Percentiles rank a stretch among this genome's conserved stretches.
These are phyloP conservation scores for Entomortierella beljakovae DNA, from an alignment of 192 early-diverging fungal genomes.

Conservation along the genomic window DNA sequence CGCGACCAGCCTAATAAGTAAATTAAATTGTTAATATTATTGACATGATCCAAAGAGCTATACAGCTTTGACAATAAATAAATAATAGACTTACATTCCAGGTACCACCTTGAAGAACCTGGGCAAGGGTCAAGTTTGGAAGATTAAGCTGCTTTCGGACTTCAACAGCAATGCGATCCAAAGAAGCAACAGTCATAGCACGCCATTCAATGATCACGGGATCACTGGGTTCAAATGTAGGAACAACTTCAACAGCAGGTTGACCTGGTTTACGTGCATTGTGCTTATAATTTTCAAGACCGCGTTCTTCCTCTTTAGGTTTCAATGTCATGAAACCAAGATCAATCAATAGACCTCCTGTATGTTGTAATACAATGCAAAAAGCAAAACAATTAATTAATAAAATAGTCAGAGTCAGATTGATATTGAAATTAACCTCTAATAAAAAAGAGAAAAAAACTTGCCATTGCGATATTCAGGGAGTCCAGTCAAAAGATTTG, in stretches of 20 bases:
- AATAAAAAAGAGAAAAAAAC: background rate
- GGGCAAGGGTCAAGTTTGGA: conserved; percentile 77
- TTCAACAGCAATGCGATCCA: conserved; percentile 77
- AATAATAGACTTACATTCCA: conserved; percentile 76
- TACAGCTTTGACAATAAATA: background rate
- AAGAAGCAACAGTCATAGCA: conserved; percentile 85
- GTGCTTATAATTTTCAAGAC: conserved; percentile 62
- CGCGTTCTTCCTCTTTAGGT: conserved; percentile 63
- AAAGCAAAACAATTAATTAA: background rate
- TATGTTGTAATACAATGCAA: background rate
- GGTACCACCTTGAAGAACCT: conserved; percentile 92
- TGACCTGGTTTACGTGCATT: conserved; percentile 46
- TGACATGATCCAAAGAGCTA: background rate
- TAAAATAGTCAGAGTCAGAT: background rate
- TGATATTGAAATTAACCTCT: too few species aligned
- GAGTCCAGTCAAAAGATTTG: conserved; percentile 84
- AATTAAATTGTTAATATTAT: background rate
- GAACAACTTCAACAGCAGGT: conserved; percentile 59
- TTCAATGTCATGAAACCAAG: conserved; percentile 80
- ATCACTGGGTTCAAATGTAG: conserved; percentile 81
- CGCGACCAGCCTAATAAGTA: conserved; percentile 75
- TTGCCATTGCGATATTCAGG: conserved; percentile 85
- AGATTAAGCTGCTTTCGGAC: conserved; percentile 71
- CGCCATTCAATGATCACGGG: conserved; percentile 94
- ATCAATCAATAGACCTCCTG: conserved; percentile 89